Evolutionary conservation across 2,329 filamentous ascomycete genomes (phyloP), one percentile per base, ranked within the genome.

Genomic region (Sphaerulina vaccinii): DNA sequence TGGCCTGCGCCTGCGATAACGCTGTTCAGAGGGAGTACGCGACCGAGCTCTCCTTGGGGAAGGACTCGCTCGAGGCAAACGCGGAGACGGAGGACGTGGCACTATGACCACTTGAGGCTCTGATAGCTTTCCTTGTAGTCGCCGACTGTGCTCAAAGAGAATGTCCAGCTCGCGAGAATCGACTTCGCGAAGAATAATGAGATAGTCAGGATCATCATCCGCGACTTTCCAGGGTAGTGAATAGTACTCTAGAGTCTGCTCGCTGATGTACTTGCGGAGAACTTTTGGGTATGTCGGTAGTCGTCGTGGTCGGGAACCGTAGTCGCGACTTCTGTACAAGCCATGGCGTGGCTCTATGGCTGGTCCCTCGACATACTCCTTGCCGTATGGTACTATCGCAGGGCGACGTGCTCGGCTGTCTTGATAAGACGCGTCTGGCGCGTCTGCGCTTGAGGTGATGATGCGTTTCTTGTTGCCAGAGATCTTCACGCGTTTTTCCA

Each of bases 251-350:
- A 49, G 29, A 15, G 46, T 49, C 10, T 24, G 15, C 22, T 35
- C 11, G 19, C 22, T 21, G 7, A 49, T 19, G 42, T 41, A 27
- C 18, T 49, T 29, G 18, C 46, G 37, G 19, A 21, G 36, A 22
- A 49, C 16, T 35, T 49, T 49, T 15, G 38, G 38, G 19, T 49
- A 49, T 5, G 37, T 49, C 2, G 46, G 46, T 23, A 15, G 16
- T 15, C 7, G 19, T 18, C 24, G 37, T 35, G n/a, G 5, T 13
- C 5, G 24, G 13, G 15, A 2, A 33, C 21, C 35, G 35, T 8
- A 18, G 29, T 29, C 19, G 11, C n/a, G 24, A 13, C 29, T 23
- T 45, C 29, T 10, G 19, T 29, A 13, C n/a, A n/a, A n/a, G n/a
- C n/a, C n/a, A 5, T 18, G 37, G 5, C 15, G 6, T 19, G 32